A percentile compares a stretch with the other conserved stretches of the same genome.
Evolutionary conservation across 1,139 yeast genomes (phyloP).

Genomic region (Taphrina wiesneri): DNA sequence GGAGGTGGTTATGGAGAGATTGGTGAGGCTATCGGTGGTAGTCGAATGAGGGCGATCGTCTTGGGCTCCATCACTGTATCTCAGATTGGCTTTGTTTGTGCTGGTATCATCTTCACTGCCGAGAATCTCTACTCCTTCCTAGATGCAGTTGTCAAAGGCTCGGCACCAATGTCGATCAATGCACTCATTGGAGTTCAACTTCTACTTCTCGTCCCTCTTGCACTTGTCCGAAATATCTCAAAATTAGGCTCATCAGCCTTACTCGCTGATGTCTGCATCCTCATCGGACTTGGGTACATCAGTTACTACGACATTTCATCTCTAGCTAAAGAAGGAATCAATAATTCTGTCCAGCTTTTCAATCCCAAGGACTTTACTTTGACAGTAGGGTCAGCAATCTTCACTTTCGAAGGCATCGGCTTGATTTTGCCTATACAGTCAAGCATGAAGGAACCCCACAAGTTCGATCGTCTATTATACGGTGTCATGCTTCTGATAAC

Average conservation of each 20-base stretch:
- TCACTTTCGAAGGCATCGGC: conserved; percentile 96
- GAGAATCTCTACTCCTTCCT: conserved; percentile 71
- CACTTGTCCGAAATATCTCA: conserved; percentile 83
- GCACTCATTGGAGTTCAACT: conserved; percentile 55
- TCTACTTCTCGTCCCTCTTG: conserved; percentile 71
- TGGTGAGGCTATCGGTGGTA: conserved; percentile 74
- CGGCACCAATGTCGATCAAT: conserved; percentile 15
- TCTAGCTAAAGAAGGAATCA: conserved; percentile 57
- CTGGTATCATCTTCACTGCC: conserved; percentile 89
- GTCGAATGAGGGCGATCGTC: conserved; percentile 65
- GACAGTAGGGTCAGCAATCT: conserved; percentile 66
- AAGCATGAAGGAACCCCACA: conserved; percentile 79
- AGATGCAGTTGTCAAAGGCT: conserved; percentile 45
- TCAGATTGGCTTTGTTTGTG: conserved; percentile 92
- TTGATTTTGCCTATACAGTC: conserved; percentile 91
- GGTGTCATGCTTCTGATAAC: conserved; percentile 78
- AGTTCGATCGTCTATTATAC: conserved; percentile 68
- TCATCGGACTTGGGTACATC: conserved; percentile 79
- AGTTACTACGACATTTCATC: conserved; percentile 67
- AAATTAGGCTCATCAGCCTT: conserved; percentile 87
- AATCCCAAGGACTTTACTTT: conserved; percentile 54
- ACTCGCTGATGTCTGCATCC: conserved; percentile 81
- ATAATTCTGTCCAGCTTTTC: conserved; percentile 58
- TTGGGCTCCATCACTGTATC: conserved; percentile 77
- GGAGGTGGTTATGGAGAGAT: conserved; percentile 86